Evolutionary conservation across 1,139 yeast genomes (phyloP).

Genomic region (Meyerozyma guilliermondii): DNA sequence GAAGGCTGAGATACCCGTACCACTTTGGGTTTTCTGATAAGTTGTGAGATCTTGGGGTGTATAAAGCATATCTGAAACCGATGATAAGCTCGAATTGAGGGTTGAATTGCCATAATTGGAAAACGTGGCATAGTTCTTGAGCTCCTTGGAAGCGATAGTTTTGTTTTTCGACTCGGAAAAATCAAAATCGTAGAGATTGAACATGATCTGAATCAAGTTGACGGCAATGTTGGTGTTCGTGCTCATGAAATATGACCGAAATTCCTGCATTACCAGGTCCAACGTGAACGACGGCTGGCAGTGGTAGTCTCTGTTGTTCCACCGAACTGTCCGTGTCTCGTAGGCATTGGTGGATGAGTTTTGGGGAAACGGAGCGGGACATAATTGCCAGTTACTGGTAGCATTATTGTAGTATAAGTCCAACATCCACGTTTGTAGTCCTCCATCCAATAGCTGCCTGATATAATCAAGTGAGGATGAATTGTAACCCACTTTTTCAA

Average conservation of each 20-base stretch:
- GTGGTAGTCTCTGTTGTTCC: conserved; percentile 23
- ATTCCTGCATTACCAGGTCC: conserved; percentile 25
- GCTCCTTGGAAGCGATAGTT: conserved; percentile 8
- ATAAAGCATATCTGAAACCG: conserved; percentile 19
- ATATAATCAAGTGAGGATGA: conserved; percentile 34
- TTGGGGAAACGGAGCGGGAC: conserved; percentile 41
- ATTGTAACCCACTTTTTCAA: conserved; percentile 49
- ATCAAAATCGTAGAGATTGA: conserved; percentile 26
- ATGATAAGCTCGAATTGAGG: conserved; percentile 19
- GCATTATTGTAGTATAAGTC: conserved; percentile 66
- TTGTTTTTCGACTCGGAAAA: background rate
- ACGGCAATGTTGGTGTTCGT: conserved; percentile 58
- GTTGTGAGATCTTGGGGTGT: conserved; percentile 21
- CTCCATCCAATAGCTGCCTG: conserved; percentile 37
- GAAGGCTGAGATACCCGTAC: background rate
- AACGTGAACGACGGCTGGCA: conserved; percentile 47
- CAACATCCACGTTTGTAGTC: conserved; percentile 48
- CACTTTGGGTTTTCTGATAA: background rate
- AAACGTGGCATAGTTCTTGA: conserved; percentile 2
- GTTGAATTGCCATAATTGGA: conserved; percentile 22
- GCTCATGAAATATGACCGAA: conserved; percentile 33
- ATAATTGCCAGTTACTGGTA: conserved; percentile 56
- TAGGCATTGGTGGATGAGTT: conserved; percentile 6
- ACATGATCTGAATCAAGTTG: conserved; percentile 47
- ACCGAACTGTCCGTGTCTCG: conserved; percentile 9